Base-by-base conservation (phyloP, 2,329 filamentous ascomycete species). In the Colletotrichum phormii region DNA sequence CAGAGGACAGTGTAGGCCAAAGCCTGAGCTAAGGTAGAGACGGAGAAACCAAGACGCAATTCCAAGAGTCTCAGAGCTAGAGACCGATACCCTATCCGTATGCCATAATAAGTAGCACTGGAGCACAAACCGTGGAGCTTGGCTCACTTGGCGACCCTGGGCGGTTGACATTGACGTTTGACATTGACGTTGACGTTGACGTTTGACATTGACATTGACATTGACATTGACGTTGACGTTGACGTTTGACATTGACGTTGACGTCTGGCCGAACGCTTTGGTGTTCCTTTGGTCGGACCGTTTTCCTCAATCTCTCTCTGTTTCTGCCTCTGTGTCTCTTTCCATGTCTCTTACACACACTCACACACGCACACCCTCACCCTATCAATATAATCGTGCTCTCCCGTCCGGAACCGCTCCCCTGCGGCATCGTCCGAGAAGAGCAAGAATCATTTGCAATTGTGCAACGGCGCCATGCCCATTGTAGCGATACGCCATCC, bases 371-470 rank as follows among this genome's bases (percentile, higher is more conserved):
- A 8, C 37, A 42, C 37, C 42, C 42, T 49, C 42, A 49, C 42
- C 42, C 15, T 49, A 49, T 49, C 18, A 49, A 49, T 42, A 49
- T 7, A n/a, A 18, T n/a, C 37, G 15, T 54, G 46, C 63, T 46
- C 53, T 58, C 18, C 42, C 18, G 18, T 18, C 42, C 63, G 51
- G 53, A 65, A 31, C 18, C n/a, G 31, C 53, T 53, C 26, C 29
- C 55, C 63, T 65, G 53, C 61, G 61, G 42, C 24, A 60, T n/a
- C 61, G 33, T 70, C 67, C 42, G 67, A 57, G 53, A 55, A 57
- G 42, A 59, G 61, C 59, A 31, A 31, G 12, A 53, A 58, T n/a
- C 49, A 15, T 53, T 18, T 35, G 59, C 66, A 64, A 59, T 42
- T 59, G 9, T 13, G 33, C 31, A 24, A 31, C 37, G 33, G 42